These are phyloP conservation scores for Acanthamoeba healyi DNA, from an alignment of 208 protist species.

Conservation along the genomic window DNA sequence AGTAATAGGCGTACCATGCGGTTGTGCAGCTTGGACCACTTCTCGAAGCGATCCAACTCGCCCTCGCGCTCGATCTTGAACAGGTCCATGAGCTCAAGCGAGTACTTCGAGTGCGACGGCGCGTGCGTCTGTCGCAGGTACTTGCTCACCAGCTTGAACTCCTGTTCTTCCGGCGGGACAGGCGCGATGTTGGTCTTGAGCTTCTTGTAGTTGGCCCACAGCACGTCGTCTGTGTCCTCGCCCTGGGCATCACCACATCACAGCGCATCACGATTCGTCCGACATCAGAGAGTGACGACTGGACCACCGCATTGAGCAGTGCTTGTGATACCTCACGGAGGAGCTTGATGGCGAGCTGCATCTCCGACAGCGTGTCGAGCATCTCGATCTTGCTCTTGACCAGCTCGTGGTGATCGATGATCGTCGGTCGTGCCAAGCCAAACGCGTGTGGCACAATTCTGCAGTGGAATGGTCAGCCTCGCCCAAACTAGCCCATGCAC, in stretches of 20 bases:
- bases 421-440: background rate
- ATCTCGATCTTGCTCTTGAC: slow-evolving; percentile 75
- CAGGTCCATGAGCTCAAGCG: slow-evolving; percentile 79
- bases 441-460: slow-evolving; percentile 62
- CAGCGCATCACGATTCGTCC: background rate
- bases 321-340: slow-evolving; percentile 1
- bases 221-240: background rate
- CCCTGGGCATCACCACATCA: background rate
- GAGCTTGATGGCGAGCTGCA: slow-evolving; percentile 64
- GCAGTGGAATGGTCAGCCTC: too few species aligned
- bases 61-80: slow-evolving; percentile 80
- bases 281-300: too few species aligned
- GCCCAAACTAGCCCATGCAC: too few species aligned
- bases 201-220: background rate
- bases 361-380: slow-evolving; percentile 70
- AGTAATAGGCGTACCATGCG: background rate
- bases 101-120: slow-evolving; percentile 72
- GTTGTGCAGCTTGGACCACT: slow-evolving; percentile 3
- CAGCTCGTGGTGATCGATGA: slow-evolving; percentile 51
- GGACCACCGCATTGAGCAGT: too few species aligned
- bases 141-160: background rate
- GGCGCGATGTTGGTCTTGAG: slow-evolving; percentile 53
- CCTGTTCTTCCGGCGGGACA: background rate
- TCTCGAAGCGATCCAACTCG: slow-evolving; percentile 28
- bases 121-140: slow-evolving; percentile 81